These are phyloP conservation scores for Starmera stellimalicola DNA, from an alignment of 1,139 yeast genomes.

Conservation along the genomic window DNA sequence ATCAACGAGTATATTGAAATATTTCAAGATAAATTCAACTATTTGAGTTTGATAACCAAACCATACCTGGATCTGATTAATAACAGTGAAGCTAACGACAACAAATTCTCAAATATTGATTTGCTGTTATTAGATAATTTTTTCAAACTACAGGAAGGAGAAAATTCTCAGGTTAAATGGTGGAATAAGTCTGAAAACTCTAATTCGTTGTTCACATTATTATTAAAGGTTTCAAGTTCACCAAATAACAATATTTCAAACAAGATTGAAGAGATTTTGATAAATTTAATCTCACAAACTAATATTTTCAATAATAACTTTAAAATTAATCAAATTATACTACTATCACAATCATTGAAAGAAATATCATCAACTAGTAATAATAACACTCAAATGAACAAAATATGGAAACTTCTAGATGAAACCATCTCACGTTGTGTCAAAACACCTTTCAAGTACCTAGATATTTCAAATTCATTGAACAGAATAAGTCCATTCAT, in stretches of 20 bases:
- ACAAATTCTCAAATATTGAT: constrained; percentile 36
- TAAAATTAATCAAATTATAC: constrained; percentile 34
- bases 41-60: constrained; percentile 22
- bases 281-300: constrained; percentile 32
- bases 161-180: constrained; percentile 46
- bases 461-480: constrained; percentile 47
- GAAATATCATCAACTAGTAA: constrained; percentile 9
- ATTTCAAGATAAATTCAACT: constrained; percentile 23
- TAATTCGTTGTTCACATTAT: constrained; percentile 49
- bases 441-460: constrained; percentile 72
- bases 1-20: constrained; percentile 23
- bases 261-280: constrained; percentile 31
- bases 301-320: constrained; percentile 39
- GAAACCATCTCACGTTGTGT: constrained; percentile 64
- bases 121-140: constrained; percentile 42
- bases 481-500: constrained; percentile 53
- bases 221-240: constrained; percentile 39
- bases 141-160: constrained; percentile 28
- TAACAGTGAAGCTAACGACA: constrained; percentile 10
- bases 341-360: constrained; percentile 33
- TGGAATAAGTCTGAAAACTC: constrained; percentile 38
- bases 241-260: constrained; percentile 21
- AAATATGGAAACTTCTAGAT: constrained; percentile 56
- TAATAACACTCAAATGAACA: constrained; percentile 10
- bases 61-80: constrained; percentile 25